phyloP scores from a whole-genome alignment of 345 rosid species.

The Clausena lansium region DNA sequence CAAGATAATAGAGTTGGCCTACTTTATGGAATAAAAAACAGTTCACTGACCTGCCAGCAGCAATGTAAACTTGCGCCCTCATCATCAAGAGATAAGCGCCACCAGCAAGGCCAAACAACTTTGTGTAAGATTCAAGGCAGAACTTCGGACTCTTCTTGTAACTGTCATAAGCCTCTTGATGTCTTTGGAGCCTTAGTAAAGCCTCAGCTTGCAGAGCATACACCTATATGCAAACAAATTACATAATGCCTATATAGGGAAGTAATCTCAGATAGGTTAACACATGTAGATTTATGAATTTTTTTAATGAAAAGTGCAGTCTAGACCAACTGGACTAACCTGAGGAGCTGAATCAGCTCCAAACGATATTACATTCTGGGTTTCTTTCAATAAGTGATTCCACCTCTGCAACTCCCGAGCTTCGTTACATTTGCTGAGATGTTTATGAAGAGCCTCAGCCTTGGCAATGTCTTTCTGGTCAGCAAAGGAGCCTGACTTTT shows the following conservation, averaged over 20 bases:
- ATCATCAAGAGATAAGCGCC: slow-evolving; percentile 43
- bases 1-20: neutral
- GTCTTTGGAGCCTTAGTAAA: slow-evolving; percentile 49
- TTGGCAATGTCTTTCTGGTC: slow-evolving; percentile 40
- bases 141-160: slow-evolving; percentile 46
- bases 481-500: slow-evolving; percentile 33
- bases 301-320: neutral
- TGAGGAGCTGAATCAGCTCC: slow-evolving; percentile 67
- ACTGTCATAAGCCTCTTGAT: slow-evolving; percentile 51
- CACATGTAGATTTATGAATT: neutral
- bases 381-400: slow-evolving; percentile 45
- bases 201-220: slow-evolving; percentile 66
- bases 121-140: slow-evolving; percentile 34
- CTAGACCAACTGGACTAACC: slow-evolving; percentile 28
- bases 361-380: slow-evolving; percentile 38
- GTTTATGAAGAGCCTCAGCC: slow-evolving; percentile 42
- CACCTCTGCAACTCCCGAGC: slow-evolving; percentile 51
- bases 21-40: neutral
- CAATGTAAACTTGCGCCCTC: slow-evolving; percentile 54
- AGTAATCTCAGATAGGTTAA: neutral
- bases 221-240: slow-evolving; percentile 28
- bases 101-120: slow-evolving; percentile 44
- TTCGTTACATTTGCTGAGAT: slow-evolving; percentile 35
- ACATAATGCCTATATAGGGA: neutral
- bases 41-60: slow-evolving; percentile 62